Percentiles rank a stretch among this genome's conserved stretches.
Evolutionary conservation across 164 flowering plant genomes (phyloP).

Genomic region (Piper betle): DNA sequence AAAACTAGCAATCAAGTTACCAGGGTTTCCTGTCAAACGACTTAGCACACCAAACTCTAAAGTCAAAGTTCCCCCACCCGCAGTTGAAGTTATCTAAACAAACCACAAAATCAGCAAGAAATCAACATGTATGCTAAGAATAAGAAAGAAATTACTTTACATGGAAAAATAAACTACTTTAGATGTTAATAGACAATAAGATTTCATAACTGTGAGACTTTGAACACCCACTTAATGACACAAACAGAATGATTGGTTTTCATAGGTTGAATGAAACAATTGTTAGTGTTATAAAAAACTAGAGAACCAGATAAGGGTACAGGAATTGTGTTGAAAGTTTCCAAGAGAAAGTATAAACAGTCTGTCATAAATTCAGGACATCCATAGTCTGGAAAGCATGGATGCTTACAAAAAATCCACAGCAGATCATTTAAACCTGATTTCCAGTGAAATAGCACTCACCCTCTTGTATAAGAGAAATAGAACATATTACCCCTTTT

Average conservation of each 20-base stretch:
- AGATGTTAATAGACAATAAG: no score
- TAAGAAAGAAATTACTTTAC: background rate
- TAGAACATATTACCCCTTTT: no score
- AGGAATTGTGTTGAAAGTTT: no score
- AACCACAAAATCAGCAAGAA: background rate
- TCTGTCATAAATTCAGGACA: background rate
- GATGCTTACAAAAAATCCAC: background rate
- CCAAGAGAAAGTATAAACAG: no score
- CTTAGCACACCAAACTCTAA: conserved; percentile 93
- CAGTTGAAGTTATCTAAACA: conserved; percentile 87
- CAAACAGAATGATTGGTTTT: no score
- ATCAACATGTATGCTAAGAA: background rate
- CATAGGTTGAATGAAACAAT: no score
- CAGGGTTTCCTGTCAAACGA: conserved; percentile 81
- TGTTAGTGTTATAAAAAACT: no score
- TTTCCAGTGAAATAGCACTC: no score
- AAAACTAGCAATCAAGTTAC: conserved; percentile 26
- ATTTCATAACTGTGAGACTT: no score
- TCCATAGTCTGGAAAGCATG: background rate
- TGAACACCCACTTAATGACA: no score
- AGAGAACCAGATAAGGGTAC: no score
- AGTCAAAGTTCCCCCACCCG: conserved; percentile 98
- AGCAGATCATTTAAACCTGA: background rate
- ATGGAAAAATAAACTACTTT: background rate
- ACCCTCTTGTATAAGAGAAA: no score